Conservation (phyloP, 805 yeast species). For the Myxozyma lipomycoides region DNA sequence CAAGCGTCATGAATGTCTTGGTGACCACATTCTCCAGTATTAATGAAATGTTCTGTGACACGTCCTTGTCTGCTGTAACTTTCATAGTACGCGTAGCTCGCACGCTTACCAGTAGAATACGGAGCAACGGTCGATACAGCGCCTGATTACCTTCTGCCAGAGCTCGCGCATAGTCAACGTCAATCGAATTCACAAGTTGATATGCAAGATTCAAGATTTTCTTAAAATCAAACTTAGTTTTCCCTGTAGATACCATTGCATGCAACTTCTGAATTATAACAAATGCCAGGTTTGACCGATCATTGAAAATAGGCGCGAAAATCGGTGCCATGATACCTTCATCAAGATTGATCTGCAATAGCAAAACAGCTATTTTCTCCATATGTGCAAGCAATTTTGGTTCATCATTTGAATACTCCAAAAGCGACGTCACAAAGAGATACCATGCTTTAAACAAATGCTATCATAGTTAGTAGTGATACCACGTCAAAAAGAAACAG, state of each 20-base stretch:
- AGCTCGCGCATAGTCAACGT: conserved; percentile 41
- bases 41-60: conserved; percentile 3
- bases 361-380: conserved; percentile 41
- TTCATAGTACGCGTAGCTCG: conserved; percentile 4
- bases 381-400: conserved; percentile 19
- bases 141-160: conserved; percentile 38
- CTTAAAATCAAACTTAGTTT: conserved; percentile 29
- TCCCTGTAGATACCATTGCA: conserved; percentile 25
- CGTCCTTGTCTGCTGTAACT: neutral
- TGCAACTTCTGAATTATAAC: conserved; percentile 37
- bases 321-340: conserved; percentile 51
- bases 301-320: conserved; percentile 52
- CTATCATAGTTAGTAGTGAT: conserved; percentile 2
- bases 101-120: conserved; percentile 24
- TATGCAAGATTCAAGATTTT: conserved; percentile 38
- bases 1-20: conserved; percentile 14
- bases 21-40: conserved; percentile 18
- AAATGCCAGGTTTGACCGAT: conserved; percentile 64
- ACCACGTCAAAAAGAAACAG: neutral
- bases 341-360: conserved; percentile 50
- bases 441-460: conserved; percentile 72
- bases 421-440: conserved; percentile 63
- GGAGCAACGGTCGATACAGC: conserved; percentile 32
- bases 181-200: conserved; percentile 34
- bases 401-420: conserved; percentile 38